Conservation (phyloP, 805 yeast genomes). For the Yarrowia sp. region DNA sequence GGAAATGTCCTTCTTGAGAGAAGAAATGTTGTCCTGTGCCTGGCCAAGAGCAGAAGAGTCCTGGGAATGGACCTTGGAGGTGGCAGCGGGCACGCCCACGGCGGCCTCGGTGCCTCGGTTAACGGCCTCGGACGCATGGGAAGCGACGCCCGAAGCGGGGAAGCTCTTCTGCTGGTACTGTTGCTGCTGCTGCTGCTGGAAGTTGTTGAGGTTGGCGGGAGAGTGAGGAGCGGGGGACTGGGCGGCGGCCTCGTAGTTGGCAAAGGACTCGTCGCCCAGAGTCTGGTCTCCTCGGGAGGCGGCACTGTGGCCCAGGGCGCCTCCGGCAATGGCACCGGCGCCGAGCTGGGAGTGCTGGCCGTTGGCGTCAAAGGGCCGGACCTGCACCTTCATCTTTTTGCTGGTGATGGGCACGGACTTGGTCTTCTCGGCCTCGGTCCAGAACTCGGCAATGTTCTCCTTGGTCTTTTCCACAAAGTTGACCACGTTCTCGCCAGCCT, state of each 20-base stretch:
- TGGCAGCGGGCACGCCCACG: not conserved
- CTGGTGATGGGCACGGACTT: slow-evolving; percentile 43
- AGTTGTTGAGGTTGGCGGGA: slow-evolving; percentile 29
- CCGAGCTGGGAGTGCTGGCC: slow-evolving; percentile 43
- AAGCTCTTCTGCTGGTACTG: not conserved
- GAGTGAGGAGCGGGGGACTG: slow-evolving; percentile 33
- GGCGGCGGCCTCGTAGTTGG: slow-evolving; percentile 26
- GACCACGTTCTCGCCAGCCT: slow-evolving; percentile 4
- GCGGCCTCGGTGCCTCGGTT: not conserved
- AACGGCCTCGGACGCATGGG: slow-evolving; percentile 5
- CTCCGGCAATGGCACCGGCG: slow-evolving; percentile 35
- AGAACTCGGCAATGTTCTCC: slow-evolving; percentile 25
- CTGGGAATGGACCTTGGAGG: slow-evolving; percentile 22
- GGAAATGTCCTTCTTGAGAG: slow-evolving; percentile 27
- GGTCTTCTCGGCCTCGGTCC: slow-evolving; percentile 32
- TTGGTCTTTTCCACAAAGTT: slow-evolving; percentile 13
- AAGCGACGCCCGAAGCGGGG: not conserved
- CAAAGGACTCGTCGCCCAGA: slow-evolving; percentile 27
- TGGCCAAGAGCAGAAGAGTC: slow-evolving; percentile 8
- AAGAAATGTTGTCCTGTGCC: slow-evolving; percentile 27
- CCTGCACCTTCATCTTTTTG: slow-evolving; percentile 59
- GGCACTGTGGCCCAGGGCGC: slow-evolving; percentile 30
- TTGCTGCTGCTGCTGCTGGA: slow-evolving; percentile 28
- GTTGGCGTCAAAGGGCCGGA: slow-evolving; percentile 23
- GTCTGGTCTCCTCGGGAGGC: slow-evolving; percentile 27